Base-by-base conservation (phyloP, 1,284 basidiomycete species). In the Ganoderma sinense region DNA sequence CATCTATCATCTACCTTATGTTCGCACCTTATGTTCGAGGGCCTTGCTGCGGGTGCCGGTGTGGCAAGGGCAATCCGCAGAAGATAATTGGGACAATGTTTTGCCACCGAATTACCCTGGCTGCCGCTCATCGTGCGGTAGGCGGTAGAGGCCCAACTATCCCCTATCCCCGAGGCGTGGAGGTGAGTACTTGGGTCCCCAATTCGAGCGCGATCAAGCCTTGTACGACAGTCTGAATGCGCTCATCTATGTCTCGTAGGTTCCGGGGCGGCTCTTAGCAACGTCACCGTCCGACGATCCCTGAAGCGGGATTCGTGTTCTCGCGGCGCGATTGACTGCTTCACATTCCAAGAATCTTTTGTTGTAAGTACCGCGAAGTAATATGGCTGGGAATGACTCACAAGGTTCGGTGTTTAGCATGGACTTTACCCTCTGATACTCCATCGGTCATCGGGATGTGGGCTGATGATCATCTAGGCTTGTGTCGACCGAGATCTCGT, bases 221-320 rank as follows among this genome's bases (percentile, higher is more conserved):
- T 26, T 41, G 16, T 61, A 11, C 56, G 29, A 39, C 39, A 61
- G 23, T 13, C 10, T 16, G 58, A 23, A 14, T 58, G 33, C 16
- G 33, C 56, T 59, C 33, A 39, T 59, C 11, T 14, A 14, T 61
- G 59, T 61, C 39, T 61, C 59, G 36, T 61, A 61, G 59, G 39
- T 39, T 23, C 23, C 8, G 41, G 10, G 23, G 39, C 23, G 59
- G 39, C 59, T 23, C 10, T 59, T 36, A 39, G 56, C 16, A 29
- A 39, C 40, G 39, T 61, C 59, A 41, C 23, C 39, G 39, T 13
- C 39, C 59, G 23, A 6, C 36, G 29, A 14, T 26, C 8, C 59
- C 4, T n/a, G 10, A 11, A 60, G 33, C 39, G 26, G 20, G 33
- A 36, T 36, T 36, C 36, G 36, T 36, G 36, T 8, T 8, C 36